Percentiles rank a stretch among this genome's conserved stretches.
phyloP scores from a whole-genome alignment of 2,329 filamentous ascomycete species.

The Neophaeococcomyces mojaviensis region DNA sequence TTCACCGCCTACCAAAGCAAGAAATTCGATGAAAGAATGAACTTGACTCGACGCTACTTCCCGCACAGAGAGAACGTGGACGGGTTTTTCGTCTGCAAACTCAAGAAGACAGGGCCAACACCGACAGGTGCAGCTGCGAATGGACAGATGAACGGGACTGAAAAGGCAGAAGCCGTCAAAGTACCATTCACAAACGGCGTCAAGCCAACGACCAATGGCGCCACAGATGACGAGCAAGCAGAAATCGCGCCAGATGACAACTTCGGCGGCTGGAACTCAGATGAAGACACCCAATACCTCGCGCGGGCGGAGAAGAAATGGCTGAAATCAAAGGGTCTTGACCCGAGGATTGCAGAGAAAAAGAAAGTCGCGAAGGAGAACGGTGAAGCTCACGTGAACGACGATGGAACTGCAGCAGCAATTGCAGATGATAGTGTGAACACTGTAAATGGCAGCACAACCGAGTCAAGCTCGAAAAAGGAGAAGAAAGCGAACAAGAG shows the following conservation, averaged over 20 bases:
- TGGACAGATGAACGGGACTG: conserved; percentile 20
- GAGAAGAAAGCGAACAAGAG: not conserved
- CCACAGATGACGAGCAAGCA: conserved; percentile 24
- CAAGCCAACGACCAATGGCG: conserved; percentile 14
- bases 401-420: too few species aligned
- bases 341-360: conserved; percentile 53
- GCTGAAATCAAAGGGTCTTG: conserved; percentile 65
- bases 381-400: not conserved
- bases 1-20: conserved; percentile 90
- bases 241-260: conserved; percentile 38
- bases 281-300: conserved; percentile 64
- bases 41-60: conserved; percentile 77
- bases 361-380: not conserved
- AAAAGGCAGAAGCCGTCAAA: conserved; percentile 15
- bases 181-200: conserved; percentile 21
- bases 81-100: conserved; percentile 96
- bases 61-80: conserved; percentile 92
- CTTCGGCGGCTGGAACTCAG: conserved; percentile 69
- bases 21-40: conserved; percentile 78
- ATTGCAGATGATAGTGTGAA: too few species aligned
- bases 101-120: conserved; percentile 82
- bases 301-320: conserved; percentile 65
- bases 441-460: too few species aligned
- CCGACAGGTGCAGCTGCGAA: conserved; percentile 33
- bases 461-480: not conserved